Conservation (phyloP, 139 green algal genomes). For the Chlamydomonas incerta region DNA sequence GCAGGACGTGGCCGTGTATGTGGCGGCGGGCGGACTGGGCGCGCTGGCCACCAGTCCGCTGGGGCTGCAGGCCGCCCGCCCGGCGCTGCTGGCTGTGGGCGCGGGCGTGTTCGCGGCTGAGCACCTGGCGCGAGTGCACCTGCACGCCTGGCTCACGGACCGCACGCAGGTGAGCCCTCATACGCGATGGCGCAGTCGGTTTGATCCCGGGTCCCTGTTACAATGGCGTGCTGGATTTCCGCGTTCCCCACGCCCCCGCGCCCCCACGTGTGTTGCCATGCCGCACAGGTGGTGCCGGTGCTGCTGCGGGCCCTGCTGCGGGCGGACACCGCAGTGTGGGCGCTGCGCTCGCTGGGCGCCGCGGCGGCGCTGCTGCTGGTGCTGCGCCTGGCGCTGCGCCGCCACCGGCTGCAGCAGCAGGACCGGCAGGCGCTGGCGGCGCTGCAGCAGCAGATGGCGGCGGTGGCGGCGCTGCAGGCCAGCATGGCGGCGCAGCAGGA, state of each 20-base stretch:
- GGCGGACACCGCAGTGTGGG: background rate
- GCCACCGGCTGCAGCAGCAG: too few relatives aligned
- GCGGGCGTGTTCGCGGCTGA: background rate
- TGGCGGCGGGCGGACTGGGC: background rate
- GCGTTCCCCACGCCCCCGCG: too few relatives aligned
- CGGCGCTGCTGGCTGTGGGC: slow-evolving; percentile 10
- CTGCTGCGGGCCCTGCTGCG: too few relatives aligned
- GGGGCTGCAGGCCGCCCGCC: background rate
- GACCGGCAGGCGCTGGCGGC: background rate
- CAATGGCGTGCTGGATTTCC: too few relatives aligned
- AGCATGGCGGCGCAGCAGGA: background rate
- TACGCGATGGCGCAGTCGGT: too few relatives aligned
- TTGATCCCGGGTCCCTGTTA: too few relatives aligned
- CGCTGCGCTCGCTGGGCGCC: background rate
- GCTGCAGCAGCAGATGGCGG: background rate
- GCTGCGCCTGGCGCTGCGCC: background rate
- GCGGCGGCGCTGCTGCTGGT: background rate
- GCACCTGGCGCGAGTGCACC: background rate
- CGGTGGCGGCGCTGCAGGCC: background rate
- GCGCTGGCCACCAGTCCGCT: background rate
- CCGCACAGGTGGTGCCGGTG: too few relatives aligned
- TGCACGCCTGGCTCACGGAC: slow-evolving; percentile 2
- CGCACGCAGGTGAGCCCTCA: too few relatives aligned
- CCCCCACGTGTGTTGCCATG: too few relatives aligned
- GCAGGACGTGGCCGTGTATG: slow-evolving; percentile 39